Evolutionary conservation across 768 basidiomycete species (phyloP).

Genomic region (Exidia glandulosa): DNA sequence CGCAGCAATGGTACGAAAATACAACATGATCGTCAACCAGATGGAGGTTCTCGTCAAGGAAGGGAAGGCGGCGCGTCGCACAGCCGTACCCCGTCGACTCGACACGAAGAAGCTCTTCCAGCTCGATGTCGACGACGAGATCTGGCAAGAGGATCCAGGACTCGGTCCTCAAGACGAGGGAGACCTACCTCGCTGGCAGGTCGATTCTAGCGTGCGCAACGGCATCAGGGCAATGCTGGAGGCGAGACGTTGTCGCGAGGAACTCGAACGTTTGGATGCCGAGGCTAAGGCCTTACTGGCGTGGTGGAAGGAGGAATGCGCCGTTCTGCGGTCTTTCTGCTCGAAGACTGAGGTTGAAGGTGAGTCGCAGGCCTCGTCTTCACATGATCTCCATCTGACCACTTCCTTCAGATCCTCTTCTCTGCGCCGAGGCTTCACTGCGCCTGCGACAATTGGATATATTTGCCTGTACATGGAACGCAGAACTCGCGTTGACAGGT

Average conservation of each 20-base stretch:
- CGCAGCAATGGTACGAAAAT: background rate
- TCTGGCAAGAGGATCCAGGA: background rate
- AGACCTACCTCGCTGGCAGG: background rate
- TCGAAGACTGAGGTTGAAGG: background rate
- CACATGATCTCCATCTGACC: no score
- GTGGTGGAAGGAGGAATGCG: background rate
- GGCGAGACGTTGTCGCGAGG: background rate
- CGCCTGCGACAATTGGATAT: background rate
- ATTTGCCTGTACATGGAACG: background rate
- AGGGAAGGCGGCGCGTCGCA: background rate
- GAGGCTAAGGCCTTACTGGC: background rate
- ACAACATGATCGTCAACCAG: background rate
- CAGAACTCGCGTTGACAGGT: background rate
- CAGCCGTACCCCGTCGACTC: background rate
- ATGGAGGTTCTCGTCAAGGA: background rate
- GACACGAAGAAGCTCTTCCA: background rate
- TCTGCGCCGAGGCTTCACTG: background rate
- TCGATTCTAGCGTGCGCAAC: background rate
- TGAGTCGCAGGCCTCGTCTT: no score
- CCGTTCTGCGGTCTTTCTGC: background rate
- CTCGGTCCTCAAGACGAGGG: background rate
- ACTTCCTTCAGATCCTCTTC: no score
- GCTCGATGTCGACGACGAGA: background rate
- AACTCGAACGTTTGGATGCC: background rate
- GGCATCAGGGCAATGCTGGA: background rate